Base-by-base conservation (phyloP, 2,329 filamentous ascomycete species). In the Thermochaetoides dissita region DNA sequence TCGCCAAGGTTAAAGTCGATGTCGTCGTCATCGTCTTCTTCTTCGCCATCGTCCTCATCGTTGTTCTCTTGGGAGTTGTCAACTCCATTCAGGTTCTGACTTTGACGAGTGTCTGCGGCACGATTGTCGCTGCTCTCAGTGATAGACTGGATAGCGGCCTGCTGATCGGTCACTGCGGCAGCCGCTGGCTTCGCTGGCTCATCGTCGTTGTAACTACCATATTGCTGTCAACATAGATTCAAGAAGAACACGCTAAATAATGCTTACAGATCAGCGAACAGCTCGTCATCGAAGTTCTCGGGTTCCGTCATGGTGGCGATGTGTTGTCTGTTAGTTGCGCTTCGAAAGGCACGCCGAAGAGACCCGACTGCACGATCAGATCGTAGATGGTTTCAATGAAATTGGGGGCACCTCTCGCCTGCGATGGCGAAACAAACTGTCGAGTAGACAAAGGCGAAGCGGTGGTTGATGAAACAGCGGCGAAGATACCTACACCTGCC, bases 221-320 rank as follows among this genome's bases (percentile, higher is more conserved):
- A 24, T 24, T 24, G 5, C 17, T 24, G 17, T 24, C 17, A 24
- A 24, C 17, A 24, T 24, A 24, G 17, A 3, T 24, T 24, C 17
- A 24, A 24, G 17, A 24, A 24, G 10, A n/a, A 39, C 10, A 8
- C 8, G 11, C 30, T 35, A 36, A 30, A 9, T 34, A 36, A 29
- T 43, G 73, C 84, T 63, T 66, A 93, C 85, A 93, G 72, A 65
- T 93, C 85, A 55, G 84, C 85, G 62, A 93, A 93, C 59, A 93
- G 81, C 71, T 93, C 85, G 58, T 93, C 85, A 51, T 93, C 84
- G 53, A 84, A 76, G 50, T 82, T 81, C 53, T 85, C 82, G 42
- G 73, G 68, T 55, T 88, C 84, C 30, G 81, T 75, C 82, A 87
- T 87, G 53, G 38, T 71, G 60, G 46, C 43, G 39, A 52, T 42